Evolutionary conservation across 2,329 filamentous ascomycete species (phyloP), one percentile per base, ranked within the genome.

Genomic region (Diaporthe sp.): DNA sequence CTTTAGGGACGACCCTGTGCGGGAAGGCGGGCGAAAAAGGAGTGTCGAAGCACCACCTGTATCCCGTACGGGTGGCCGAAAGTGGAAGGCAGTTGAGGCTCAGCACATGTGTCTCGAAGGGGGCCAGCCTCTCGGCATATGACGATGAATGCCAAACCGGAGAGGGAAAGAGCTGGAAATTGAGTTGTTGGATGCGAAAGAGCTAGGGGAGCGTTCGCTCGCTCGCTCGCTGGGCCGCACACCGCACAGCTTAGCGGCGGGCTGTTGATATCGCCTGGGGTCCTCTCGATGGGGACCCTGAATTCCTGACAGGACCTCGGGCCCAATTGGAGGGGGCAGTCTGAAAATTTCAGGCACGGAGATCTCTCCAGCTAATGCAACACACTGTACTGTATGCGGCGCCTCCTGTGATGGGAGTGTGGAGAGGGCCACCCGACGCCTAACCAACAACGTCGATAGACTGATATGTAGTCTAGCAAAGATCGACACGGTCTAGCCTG

Each of bases 281-380:
- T 51, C 47, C 19, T 51, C 25, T 37, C 35, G 56, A 71, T 53
- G 69, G 39, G 69, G 55, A 71, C 30, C 69, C 42, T 71, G 42
- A 27, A 15, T 32, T 61, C 25, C 32, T 27, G 30, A 10, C 13
- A 27, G 39, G 35, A 70, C 37, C 12, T 70, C 9, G 19, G 17
- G 22, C 53, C 30, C 55, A 71, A 61, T 42, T 51, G 42, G 32
- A 59, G 55, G 37, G 35, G 37, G 51, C 32, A 59, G 50, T 59
- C 39, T 61, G 30, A 50, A 59, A 61, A 27, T 25, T 32, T 32
- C n/a, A 19, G 30, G 22, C 15, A 32, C 55, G 30, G 55, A 58
- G 37, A 58, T 27, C n/a, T 44, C 35, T 4, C 25, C 42, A 35
- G 55, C 30, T 53, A 22, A 61, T 35, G 69, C 55, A 61, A 51